Base-by-base conservation (phyloP, 306 rosid genomes). In the Lagenaria siceraria region DNA sequence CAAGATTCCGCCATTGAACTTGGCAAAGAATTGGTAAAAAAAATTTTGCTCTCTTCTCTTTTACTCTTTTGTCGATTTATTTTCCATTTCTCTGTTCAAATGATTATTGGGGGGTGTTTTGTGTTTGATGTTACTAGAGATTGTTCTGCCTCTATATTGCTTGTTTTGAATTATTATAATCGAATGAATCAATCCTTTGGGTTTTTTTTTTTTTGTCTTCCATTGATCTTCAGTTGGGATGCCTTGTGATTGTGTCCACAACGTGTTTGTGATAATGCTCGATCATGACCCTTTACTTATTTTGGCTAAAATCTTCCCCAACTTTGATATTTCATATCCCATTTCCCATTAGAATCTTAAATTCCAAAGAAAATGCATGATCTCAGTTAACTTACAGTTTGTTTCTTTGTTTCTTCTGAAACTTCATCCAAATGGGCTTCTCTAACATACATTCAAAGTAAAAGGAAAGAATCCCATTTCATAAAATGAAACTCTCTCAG, bases 1-100 rank as follows among this genome's bases (percentile, higher is more conserved):
- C 98, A 95, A 74, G 97, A 90, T 76, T 92, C 98, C 78, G 98
- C 98, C 83, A 89, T 90, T 87, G 88, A 92, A 62, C 98, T 95
- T 77, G 98, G 97, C 87, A 88, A 90, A 36, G 97, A 95, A 85
- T 88, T 95, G 98, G 98, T 94, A 92, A 75, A 4, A 46, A 12
- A 46, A 13, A 51, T 63, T 48, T 72, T 62, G 33, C 36, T 22
- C 29, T 36, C 19, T 52, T 8, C 55, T 35, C 19, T 9, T 62
- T 42, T 12, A 22, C 54, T 49, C 63, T 65, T 40, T 49, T 62
- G 0, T 56, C 10, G 69, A 19, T 53, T 51, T 53, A 6, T 11
- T 71, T 80, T 8, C 49, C 18, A 22, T 76, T 76, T 58, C 63
- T 76, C 56, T 58, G 21, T 56, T 52, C 54, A 24, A 25, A 65